Evolutionary conservation across 2,329 filamentous ascomycete genomes (phyloP), one percentile per base, ranked within the genome.

Genomic region (Aotearoamyces nothofagi): DNA sequence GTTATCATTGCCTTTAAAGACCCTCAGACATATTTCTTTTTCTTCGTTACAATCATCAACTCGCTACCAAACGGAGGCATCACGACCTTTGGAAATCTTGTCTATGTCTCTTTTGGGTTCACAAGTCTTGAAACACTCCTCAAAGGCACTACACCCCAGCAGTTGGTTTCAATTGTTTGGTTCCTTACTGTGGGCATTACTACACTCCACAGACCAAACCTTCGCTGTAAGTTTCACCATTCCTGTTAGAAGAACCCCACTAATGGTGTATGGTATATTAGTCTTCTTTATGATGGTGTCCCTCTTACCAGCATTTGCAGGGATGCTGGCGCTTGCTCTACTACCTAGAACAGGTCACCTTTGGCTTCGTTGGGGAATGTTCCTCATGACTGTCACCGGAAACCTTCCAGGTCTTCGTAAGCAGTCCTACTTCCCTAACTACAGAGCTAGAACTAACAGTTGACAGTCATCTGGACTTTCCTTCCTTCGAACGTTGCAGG

Each of bases 21-120:
- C 17, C 46, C 47, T 2, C 48, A 50, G 28, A 49, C 42, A 0
- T 49, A 51, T 26, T 52, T 53, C 34, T 49, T 51, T 34, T 52
- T 53, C 36, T 47, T 52, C 32, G 40, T 48, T 5, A 47, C 46
- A 4, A 47, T 52, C 25, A 35, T 52, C 14, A 51, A 50, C 30
- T 39, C 46, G 1, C 30, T 52, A 3, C 50, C 50, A 2, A 49
- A 52, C 19, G 47, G 50, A 9, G 50, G 43, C n/a, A 49, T 40
- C 24, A 49, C 49, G 4, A 44, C 46, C 3, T 52, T 52, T 27
- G 39, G 39, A 0, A 49, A 51, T 11, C 32, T 52, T 3, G 44
- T 52, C 19, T 52, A 40, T 33, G 33, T 40, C 26, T 49, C 46
- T 0, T 51, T 53, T 29, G 50, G 50, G 3, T 53, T 52, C 32